Percentiles rank a stretch among this genome's conserved stretches.
These are phyloP conservation scores for Pholiota molesta DNA, from an alignment of 768 basidiomycete genomes.

Conservation along the genomic window DNA sequence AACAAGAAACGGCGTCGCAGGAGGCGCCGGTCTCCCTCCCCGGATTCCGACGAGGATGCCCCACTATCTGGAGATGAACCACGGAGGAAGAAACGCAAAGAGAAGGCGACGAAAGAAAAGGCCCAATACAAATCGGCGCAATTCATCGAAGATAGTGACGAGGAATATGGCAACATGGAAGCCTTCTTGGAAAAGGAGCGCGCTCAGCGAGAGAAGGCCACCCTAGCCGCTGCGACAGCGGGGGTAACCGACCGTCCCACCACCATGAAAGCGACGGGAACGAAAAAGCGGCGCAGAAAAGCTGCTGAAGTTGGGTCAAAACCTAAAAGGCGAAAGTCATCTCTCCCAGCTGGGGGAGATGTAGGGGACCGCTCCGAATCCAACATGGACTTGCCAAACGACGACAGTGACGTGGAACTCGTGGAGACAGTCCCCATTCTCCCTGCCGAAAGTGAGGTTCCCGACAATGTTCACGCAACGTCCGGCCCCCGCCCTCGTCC, in stretches of 20 bases:
- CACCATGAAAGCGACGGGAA: slow-evolving; percentile 55
- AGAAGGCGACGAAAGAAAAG: slow-evolving; percentile 64
- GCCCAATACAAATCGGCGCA: slow-evolving; percentile 82
- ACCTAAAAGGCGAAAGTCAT: slow-evolving; percentile 37
- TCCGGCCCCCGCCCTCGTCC: slow-evolving; percentile 22
- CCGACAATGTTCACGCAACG: not conserved
- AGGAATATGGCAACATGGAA: slow-evolving; percentile 78
- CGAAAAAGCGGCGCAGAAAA: slow-evolving; percentile 50
- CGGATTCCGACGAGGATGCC: slow-evolving; percentile 45
- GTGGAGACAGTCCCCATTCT: slow-evolving; percentile 18
- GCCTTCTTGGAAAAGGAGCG: slow-evolving; percentile 82
- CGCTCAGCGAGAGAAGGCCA: slow-evolving; percentile 55
- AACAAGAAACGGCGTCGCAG: slow-evolving; percentile 62
- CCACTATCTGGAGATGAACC: slow-evolving; percentile 38
- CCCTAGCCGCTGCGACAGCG: slow-evolving; percentile 47
- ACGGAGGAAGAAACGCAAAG: slow-evolving; percentile 58
- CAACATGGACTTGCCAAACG: slow-evolving; percentile 23
- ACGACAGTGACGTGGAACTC: slow-evolving; percentile 27
- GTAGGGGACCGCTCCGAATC: slow-evolving; percentile 6
- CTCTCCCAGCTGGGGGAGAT: slow-evolving; percentile 22
- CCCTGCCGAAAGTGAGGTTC: not conserved
- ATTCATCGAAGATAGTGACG: slow-evolving; percentile 92
- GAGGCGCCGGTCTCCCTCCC: slow-evolving; percentile 52
- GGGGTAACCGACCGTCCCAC: slow-evolving; percentile 41
- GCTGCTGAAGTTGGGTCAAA: slow-evolving; percentile 30